Evolutionary conservation across 441 rosid genomes (phyloP), one percentile per base, ranked within the genome.

Genomic region (Melastoma candidum): DNA sequence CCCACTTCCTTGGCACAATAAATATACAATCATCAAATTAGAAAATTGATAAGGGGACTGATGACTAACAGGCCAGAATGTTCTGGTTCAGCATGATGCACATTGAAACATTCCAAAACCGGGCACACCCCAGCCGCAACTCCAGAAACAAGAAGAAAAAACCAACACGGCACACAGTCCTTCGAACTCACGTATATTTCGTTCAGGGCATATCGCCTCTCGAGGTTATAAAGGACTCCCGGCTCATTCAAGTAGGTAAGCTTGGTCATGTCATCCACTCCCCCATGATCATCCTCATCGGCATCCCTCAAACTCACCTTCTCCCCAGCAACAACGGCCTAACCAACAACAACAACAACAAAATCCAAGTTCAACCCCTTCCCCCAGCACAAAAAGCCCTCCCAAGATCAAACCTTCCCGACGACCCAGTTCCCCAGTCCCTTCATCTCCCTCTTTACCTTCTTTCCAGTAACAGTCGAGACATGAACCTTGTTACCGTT

Each of bases 241-340:
- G 98, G 85, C 77, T 92, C 98, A 74, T 87, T 83, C 83, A 92
- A 82, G 73, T 90, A 83, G 11, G 95, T 71, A 64, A 90, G 66
- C 68, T 87, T 90, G 0, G 96, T 87, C 98, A 90, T 90, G 70
- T 90, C 98, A 70, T 92, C 98, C n/a, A 92, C 96, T 63, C 98
- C 98, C 45, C 86, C 90, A 72, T 71, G 87, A 59, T 87, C 98
- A 54, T 90, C 95, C 39, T 84, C 97, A 1, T 80, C 83, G 7
- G 83, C 85, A 54, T 85, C 95, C 56, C 94, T 78, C 22, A 68
- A 77, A 46, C 71, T 74, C 64, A 88, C 39, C 75, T 75, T 92
- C 59, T 69, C 92, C 56, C 74, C 71, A 11, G 51, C 53, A 45
- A 60, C 79, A 48, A 66, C 57, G 47, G 85, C 83, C 98, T 87